These are phyloP conservation scores for Sporothrix pseudoabietina DNA, from an alignment of 2,329 filamentous ascomycete genomes.

Conservation along the genomic window DNA sequence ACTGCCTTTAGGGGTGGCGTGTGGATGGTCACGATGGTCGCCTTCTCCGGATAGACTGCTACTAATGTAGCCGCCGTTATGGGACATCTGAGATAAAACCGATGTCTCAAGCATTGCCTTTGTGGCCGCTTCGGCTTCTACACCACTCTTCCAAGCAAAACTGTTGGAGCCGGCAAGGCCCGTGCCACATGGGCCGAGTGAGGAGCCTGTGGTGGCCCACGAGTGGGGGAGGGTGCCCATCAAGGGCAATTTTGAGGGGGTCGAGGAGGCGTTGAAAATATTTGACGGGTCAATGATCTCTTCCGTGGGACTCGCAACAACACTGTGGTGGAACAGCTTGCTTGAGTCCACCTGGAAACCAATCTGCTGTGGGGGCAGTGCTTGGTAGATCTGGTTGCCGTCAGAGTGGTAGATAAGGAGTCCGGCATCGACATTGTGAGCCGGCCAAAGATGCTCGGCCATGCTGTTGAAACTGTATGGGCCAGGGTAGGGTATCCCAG, in stretches of 20 bases:
- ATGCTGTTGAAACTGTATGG: slow-evolving; percentile 30
- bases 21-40: neutral
- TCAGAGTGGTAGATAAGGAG: slow-evolving; percentile 25
- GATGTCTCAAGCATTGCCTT: neutral
- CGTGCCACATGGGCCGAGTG: neutral
- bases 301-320: neutral
- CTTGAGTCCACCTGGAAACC: neutral
- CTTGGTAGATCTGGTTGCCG: slow-evolving; percentile 27
- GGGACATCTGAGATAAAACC: neutral
- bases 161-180: neutral
- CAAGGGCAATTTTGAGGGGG: neutral
- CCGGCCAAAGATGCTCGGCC: slow-evolving; percentile 27
- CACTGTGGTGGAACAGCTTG: neutral
- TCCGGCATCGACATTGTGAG: slow-evolving; percentile 21
- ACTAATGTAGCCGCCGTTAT: neutral
- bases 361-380: neutral
- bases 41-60: neutral
- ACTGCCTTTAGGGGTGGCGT: neutral
- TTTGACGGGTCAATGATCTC: neutral
- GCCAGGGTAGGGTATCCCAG: slow-evolving; percentile 21
- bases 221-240: neutral
- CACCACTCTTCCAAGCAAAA: neutral
- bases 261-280: neutral
- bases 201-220: neutral
- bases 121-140: neutral